A percentile compares a stretch with the other conserved stretches of the same genome.
phyloP scores from a whole-genome alignment of 1,284 basidiomycete species.

The Erythrobasidium hasegawianum region DNA sequence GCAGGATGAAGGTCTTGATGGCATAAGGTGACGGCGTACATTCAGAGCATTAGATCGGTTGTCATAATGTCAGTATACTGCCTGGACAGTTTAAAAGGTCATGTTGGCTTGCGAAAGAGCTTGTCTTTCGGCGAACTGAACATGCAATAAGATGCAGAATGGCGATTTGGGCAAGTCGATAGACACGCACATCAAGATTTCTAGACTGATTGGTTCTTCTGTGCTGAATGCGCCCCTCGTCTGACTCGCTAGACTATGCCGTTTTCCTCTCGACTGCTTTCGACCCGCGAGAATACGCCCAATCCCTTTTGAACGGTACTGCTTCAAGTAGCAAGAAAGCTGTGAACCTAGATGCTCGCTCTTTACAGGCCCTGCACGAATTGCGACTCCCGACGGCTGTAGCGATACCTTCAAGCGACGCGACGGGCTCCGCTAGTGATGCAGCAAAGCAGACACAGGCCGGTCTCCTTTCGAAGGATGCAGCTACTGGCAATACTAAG shows the following conservation, averaged over 20 bases:
- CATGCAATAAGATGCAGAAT: no score
- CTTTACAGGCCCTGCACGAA: constrained; percentile 26
- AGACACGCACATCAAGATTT: no score
- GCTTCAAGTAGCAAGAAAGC: constrained; percentile 3
- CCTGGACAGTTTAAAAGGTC: no score
- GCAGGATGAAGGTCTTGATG: no score
- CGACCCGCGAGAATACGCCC: constrained; percentile 27
- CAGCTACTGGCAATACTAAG: neutral
- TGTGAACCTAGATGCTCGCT: constrained; percentile 23
- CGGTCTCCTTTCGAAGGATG: neutral
- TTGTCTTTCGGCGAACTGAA: no score
- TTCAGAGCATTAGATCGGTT: no score
- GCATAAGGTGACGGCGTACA: no score
- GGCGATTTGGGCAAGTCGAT: neutral
- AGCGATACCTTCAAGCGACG: neutral
- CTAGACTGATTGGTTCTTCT: no score
- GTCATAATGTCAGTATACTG: no score
- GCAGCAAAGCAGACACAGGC: no score
- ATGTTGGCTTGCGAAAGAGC: no score
- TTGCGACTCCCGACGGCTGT: constrained; percentile 7
- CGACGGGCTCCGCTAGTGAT: neutral
- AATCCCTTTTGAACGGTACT: constrained; percentile 28
- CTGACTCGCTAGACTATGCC: constrained; percentile 31
- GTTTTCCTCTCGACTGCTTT: constrained; percentile 24
- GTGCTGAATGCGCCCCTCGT: no score